Percentiles rank a stretch among this genome's conserved stretches.
Evolutionary conservation across 2,329 filamentous ascomycete genomes (phyloP).

Genomic region (Verticillium longisporum): DNA sequence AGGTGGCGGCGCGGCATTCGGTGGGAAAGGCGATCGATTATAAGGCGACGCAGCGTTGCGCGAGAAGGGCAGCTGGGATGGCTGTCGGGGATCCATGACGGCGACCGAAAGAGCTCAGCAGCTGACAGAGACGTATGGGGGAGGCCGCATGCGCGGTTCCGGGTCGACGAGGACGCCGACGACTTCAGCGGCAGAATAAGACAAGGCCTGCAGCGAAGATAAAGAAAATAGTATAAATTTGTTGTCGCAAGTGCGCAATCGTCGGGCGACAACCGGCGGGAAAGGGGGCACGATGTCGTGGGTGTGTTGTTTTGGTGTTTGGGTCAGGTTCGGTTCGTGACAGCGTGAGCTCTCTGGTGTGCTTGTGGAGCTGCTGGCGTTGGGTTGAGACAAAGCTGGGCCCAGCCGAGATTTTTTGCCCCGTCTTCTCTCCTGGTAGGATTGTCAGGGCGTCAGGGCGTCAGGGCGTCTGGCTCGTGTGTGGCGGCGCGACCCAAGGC

Average conservation of each 20-base stretch:
- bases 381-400: slow-evolving; percentile 2
- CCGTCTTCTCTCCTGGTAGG: background rate
- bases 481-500: slow-evolving; percentile 11
- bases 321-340: background rate
- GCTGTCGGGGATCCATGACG: slow-evolving; percentile 23
- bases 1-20: slow-evolving; percentile 2
- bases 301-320: slow-evolving; percentile 2
- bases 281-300: background rate
- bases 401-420: slow-evolving; percentile 2
- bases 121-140: slow-evolving; percentile 18
- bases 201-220: background rate
- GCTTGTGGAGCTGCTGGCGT: slow-evolving; percentile 1
- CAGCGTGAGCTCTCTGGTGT: slow-evolving; percentile 1
- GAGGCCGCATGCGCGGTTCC: slow-evolving; percentile 7
- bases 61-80: slow-evolving; percentile 23
- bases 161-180: slow-evolving; percentile 1
- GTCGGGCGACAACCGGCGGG: background rate
- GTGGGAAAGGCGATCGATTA: slow-evolving; percentile 19
- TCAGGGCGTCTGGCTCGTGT: background rate
- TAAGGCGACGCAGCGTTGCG: slow-evolving; percentile 19
- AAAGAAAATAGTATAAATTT: background rate
- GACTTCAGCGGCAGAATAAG: background rate
- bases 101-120: slow-evolving; percentile 10
- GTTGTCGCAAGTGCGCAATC: background rate
- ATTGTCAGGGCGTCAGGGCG: background rate